These are phyloP conservation scores for Aleurites moluccanus DNA, from an alignment of 441 rosid species.

Conservation along the genomic window DNA sequence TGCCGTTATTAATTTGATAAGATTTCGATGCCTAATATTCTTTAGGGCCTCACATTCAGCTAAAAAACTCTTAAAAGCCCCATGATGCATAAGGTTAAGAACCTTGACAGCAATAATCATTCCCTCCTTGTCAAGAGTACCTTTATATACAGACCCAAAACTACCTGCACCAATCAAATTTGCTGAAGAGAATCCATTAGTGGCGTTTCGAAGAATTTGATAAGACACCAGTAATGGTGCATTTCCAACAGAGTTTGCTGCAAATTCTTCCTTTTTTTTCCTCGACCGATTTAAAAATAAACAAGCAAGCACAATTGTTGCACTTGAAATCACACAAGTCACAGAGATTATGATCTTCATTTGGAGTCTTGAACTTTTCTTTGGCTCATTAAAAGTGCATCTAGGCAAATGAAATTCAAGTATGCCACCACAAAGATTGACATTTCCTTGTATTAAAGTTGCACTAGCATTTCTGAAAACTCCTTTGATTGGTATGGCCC, in stretches of 20 bases:
- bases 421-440: not conserved
- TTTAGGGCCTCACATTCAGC: not conserved
- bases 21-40: not conserved
- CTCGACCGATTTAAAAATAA: not conserved
- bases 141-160: too few relatives aligned
- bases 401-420: not conserved
- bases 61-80: not conserved
- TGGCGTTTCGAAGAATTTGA: not conserved
- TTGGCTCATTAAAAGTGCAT: not conserved
- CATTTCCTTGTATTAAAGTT: not conserved
- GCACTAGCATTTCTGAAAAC: not conserved
- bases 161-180: not conserved
- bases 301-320: not conserved
- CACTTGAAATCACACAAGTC: not conserved
- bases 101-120: not conserved
- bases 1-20: not conserved
- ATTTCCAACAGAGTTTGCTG: not conserved
- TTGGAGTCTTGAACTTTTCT: not conserved
- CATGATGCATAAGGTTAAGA: not conserved
- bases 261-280: not conserved
- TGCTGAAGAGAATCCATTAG: slow-evolving; percentile 3
- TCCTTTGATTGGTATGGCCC: not conserved
- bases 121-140: not conserved
- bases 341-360: not conserved
- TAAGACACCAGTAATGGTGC: not conserved